These are phyloP conservation scores for Arabidopsis lyrata DNA, from an alignment of 441 rosid species.

Conservation along the genomic window DNA sequence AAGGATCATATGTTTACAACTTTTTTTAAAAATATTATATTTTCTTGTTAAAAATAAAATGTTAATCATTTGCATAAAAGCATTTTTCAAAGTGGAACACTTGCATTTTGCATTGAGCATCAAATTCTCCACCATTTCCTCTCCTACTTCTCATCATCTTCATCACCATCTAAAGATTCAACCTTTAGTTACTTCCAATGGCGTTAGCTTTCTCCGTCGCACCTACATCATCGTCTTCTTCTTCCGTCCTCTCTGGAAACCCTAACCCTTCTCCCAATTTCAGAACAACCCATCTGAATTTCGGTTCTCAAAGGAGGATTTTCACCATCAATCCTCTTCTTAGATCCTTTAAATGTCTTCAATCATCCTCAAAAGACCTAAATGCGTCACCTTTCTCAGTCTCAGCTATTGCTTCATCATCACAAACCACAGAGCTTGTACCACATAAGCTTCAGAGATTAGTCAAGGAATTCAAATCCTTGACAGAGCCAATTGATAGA, in stretches of 20 bases:
- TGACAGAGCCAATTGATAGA: conserved; percentile 63
- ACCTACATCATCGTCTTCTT: conserved; percentile 41
- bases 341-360: conserved; percentile 49
- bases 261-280: conserved; percentile 34
- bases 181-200: conserved; percentile 21
- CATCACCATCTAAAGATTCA: conserved; percentile 13
- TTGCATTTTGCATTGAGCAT: conserved; percentile 32
- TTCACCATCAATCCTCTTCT: conserved; percentile 27
- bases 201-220: conserved; percentile 46
- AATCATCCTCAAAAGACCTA: conserved; percentile 36
- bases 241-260: conserved; percentile 44
- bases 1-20: neutral
- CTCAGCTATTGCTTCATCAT: conserved; percentile 60
- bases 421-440: conserved; percentile 54
- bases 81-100: conserved; percentile 25
- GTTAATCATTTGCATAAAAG: neutral
- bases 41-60: neutral
- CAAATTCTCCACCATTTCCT: conserved; percentile 24
- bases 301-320: conserved; percentile 32
- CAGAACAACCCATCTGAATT: conserved; percentile 41
- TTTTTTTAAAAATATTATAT: neutral
- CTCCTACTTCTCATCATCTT: conserved; percentile 36
- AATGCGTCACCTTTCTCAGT: conserved; percentile 52
- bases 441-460: conserved; percentile 58
- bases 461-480: conserved; percentile 68